Base-by-base conservation (phyloP, 345 rosid species). In the Isatis tinctoria region DNA sequence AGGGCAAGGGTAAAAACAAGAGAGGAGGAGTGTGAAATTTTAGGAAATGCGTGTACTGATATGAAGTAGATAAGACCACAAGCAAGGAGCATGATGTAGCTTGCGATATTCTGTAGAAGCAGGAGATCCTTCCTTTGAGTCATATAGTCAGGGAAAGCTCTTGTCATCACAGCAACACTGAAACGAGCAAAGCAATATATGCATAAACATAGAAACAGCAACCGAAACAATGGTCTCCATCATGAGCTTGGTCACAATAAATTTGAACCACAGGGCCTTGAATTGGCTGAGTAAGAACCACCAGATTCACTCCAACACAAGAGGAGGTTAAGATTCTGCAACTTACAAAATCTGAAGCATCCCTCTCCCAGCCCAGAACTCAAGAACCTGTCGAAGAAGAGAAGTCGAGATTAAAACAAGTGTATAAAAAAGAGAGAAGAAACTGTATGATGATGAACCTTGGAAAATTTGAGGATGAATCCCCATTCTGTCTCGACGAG, bases 331-430 rank as follows among this genome's bases (percentile, higher is more conserved):
- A 30, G 20, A 54, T 41, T 45, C 9, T 30, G 66, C 11, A 75
- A 87, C 97, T 76, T 87, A 95, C 99, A 92, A 95, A 80, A 95
- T 95, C 78, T 95, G 97, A 83, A 95, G 97, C 99, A 92, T 92
- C 58, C 97, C 97, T 86, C 99, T 85, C 4, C 96, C 97, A 82
- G 73, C 96, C 96, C 97, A 95, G 71, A 70, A 95, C 69, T 95
- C 97, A 84, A 95, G 78, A 22, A 92, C 82, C 99, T 95, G 87
- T 73, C 78, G 69, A 77, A 67, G 35, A 72, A 28, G n/a, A 58
- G 22, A 22, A 56, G 30, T n/a, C 12, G 11, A 44, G 22, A 51
- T 16, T 17, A 7, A 54, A 39, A 28, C 6, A 48, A 12, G 44
- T 48, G 48, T 43, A 8, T 60, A 20, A 18, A 57, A 40, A 2